Evolutionary conservation across 495 filamentous ascomycete species (phyloP).

Genomic region (Penicillium mononematosum): DNA sequence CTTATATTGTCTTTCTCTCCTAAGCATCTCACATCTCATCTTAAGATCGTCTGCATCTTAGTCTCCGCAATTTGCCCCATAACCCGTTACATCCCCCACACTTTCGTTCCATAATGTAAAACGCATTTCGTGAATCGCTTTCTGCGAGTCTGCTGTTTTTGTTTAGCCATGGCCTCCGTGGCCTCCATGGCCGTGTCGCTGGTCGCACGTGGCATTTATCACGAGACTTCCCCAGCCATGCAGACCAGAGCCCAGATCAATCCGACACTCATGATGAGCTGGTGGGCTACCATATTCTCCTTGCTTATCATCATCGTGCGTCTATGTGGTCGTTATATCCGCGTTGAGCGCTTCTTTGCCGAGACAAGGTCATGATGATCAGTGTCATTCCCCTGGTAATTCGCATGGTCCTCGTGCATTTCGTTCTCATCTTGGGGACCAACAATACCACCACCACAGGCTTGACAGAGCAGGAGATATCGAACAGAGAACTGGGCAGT

Average conservation of each 20-base stretch:
- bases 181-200: slow-evolving; percentile 13
- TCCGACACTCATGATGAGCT: slow-evolving; percentile 82
- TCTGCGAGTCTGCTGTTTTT: slow-evolving; percentile 6
- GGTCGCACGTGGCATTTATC: slow-evolving; percentile 25
- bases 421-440: slow-evolving; percentile 79
- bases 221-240: slow-evolving; percentile 54
- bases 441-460: slow-evolving; percentile 64
- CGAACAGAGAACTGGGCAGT: slow-evolving; percentile 49
- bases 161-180: slow-evolving; percentile 17
- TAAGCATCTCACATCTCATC: neutral
- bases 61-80: slow-evolving; percentile 16
- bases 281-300: slow-evolving; percentile 89
- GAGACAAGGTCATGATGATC: slow-evolving; percentile 82
- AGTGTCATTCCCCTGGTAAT: slow-evolving; percentile 76
- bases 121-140: slow-evolving; percentile 19
- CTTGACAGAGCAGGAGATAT: slow-evolving; percentile 43
- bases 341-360: slow-evolving; percentile 75
- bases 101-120: slow-evolving; percentile 28
- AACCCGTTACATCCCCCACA: slow-evolving; percentile 5
- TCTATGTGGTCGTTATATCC: slow-evolving; percentile 71
- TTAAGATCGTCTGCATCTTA: neutral
- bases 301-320: slow-evolving; percentile 76
- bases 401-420: slow-evolving; percentile 84
- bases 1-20: neutral
- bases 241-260: slow-evolving; percentile 58